A percentile compares a stretch with the other conserved stretches of the same genome.
phyloP scores from a whole-genome alignment of 805 yeast genomes.

The Metschnikowia drakensbergensis region DNA sequence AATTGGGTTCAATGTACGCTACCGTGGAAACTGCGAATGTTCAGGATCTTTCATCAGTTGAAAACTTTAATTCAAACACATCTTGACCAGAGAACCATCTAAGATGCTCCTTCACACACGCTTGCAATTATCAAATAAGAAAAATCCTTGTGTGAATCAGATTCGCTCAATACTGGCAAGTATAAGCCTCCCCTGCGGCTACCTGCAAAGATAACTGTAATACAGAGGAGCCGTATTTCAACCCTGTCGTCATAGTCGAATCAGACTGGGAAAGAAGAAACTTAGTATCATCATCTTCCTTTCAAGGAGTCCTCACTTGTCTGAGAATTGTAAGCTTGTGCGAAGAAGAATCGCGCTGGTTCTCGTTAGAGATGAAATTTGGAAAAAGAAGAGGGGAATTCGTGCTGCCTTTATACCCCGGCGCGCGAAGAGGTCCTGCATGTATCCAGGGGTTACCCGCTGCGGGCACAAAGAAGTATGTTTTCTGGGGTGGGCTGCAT shows the following conservation, averaged over 20 bases:
- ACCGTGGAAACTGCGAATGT: slow-evolving; percentile 98
- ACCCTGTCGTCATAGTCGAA: slow-evolving; percentile 93
- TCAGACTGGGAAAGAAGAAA: slow-evolving; percentile 90
- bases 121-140: slow-evolving; percentile 23
- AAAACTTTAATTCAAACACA: slow-evolving; percentile 15
- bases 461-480: neutral
- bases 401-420: slow-evolving; percentile 8
- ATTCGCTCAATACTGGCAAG: slow-evolving; percentile 80
- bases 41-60: slow-evolving; percentile 71
- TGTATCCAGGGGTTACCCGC: slow-evolving; percentile 11
- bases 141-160: slow-evolving; percentile 44
- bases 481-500: too few relatives aligned
- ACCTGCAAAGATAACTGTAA: slow-evolving; percentile 38
- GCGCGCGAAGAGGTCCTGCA: slow-evolving; percentile 15
- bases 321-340: slow-evolving; percentile 23
- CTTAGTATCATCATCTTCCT: slow-evolving; percentile 46
- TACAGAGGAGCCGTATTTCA: slow-evolving; percentile 44
- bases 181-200: slow-evolving; percentile 55
- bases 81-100: neutral
- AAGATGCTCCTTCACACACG: slow-evolving; percentile 23
- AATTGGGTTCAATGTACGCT: slow-evolving; percentile 84
- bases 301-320: slow-evolving; percentile 7
- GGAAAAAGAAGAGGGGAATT: neutral
- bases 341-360: slow-evolving; percentile 16
- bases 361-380: neutral